Evolutionary conservation across 495 filamentous ascomycete genomes (phyloP).

Genomic region (Annulohypoxylon moriforme): DNA sequence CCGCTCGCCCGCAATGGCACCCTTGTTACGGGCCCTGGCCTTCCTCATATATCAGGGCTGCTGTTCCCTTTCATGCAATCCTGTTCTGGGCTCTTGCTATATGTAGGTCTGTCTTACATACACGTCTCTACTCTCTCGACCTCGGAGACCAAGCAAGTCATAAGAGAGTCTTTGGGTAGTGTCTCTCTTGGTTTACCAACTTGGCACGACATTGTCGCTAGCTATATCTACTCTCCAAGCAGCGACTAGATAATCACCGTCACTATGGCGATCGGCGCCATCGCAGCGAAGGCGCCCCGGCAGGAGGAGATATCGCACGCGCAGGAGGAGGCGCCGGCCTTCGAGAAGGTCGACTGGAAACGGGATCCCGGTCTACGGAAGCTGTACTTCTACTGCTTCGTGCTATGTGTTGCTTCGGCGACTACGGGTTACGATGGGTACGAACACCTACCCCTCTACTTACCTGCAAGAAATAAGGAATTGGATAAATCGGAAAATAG

Average conservation of each 20-base stretch:
- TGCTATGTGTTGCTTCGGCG: constrained; percentile 71
- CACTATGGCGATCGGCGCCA: constrained; percentile 42
- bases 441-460: constrained; percentile 2
- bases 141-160: constrained; percentile 26
- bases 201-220: constrained; percentile 18
- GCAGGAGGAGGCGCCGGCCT: constrained; percentile 66
- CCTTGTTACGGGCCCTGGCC: constrained; percentile 29
- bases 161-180: constrained; percentile 14
- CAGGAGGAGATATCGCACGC: constrained; percentile 48
- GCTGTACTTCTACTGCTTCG: constrained; percentile 67
- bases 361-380: constrained; percentile 69
- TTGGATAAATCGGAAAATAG: background rate
- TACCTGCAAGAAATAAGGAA: background rate
- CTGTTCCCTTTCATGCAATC: constrained; percentile 24
- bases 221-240: background rate
- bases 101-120: constrained; percentile 1
- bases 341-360: constrained; percentile 69
- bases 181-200: constrained; percentile 1
- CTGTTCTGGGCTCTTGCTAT: constrained; percentile 13
- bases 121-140: constrained; percentile 28
- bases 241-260: constrained; percentile 7
- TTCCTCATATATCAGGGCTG: constrained; percentile 42
- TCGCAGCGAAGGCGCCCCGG: constrained; percentile 53
- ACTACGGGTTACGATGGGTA: constrained; percentile 76
- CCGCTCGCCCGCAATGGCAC: constrained; percentile 48